phyloP scores from a whole-genome alignment of 2,329 filamentous ascomycete species.

The Aspergillus sergii region DNA sequence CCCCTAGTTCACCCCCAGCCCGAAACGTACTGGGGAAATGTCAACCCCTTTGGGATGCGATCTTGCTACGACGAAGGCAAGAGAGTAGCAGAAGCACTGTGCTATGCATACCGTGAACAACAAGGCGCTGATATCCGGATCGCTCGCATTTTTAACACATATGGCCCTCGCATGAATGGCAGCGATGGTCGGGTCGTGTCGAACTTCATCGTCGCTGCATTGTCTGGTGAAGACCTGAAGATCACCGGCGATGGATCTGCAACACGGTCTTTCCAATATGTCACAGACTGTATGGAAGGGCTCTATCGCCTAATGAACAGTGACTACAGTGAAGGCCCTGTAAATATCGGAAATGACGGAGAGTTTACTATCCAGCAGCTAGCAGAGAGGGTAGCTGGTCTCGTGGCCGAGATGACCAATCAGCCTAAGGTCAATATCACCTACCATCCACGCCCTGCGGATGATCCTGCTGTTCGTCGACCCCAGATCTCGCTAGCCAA shows the following conservation, averaged over 20 bases:
- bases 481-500: not conserved
- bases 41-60: not conserved
- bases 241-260: not conserved
- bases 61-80: not conserved
- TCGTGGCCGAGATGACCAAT: not conserved
- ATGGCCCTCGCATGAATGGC: not conserved
- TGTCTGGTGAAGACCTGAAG: not conserved
- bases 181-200: not conserved
- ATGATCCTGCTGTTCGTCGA: not conserved
- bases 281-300: not conserved
- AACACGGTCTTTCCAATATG: not conserved
- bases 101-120: not conserved
- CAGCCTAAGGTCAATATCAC: not conserved
- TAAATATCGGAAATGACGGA: not conserved
- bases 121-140: not conserved
- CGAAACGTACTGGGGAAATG: not conserved
- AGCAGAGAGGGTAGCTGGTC: not conserved
- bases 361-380: not conserved
- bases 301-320: not conserved
- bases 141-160: not conserved
- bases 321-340: not conserved
- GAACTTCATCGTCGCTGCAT: not conserved
- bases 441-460: not conserved
- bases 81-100: not conserved
- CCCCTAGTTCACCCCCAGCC: not conserved